Base-by-base conservation (phyloP, 1,139 yeast genomes). In the Hyphopichia pseudoburtonii region DNA sequence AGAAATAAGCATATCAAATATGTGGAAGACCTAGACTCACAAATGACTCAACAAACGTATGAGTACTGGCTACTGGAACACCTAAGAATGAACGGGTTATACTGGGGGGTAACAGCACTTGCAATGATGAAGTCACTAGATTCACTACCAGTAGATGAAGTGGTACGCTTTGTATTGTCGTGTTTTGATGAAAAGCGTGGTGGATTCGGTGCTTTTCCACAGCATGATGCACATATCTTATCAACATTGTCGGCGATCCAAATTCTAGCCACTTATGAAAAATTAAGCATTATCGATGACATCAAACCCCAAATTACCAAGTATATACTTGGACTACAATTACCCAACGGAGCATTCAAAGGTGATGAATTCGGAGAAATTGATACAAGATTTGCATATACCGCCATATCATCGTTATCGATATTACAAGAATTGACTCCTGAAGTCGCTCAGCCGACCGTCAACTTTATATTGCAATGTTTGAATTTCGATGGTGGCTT, bases 401-500 rank as follows among this genome's bases (percentile, higher is more conserved):
- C 83, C 5, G 95, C 94, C 0, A 63, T 89, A 7, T 87, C 85
- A 44, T 72, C 87, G 0, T 67, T 92, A 38, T 75, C 87, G 1
- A 71, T 92, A 7, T 60, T 92, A 25, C 90, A 80, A 12, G 76
- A 66, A 40, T 65, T 90, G 41, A 77, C 80, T n/a, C 54, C 66
- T 4, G 73, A 80, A 17, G 65, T 86, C 7, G 82, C 78, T 0
- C 80, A 76, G 7, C 79, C 79, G 1, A 87, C 96, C 0, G 81
- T 78, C 1, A 66, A 65, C 1, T 92, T 81, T 62, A 76, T 90
- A 9, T 51, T 76, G 42, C 54, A 57, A 30, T 94, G 98, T 59
- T 82, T 77, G 45, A 94, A 94, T 57, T 92, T 88, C 54, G 98
- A 92, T 56, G 99, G 98, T 3, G 96, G 96, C 0, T 92, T 86